These are phyloP conservation scores for Aspergillus spinulosporus DNA, from an alignment of 2,329 filamentous ascomycete species.

Conservation along the genomic window DNA sequence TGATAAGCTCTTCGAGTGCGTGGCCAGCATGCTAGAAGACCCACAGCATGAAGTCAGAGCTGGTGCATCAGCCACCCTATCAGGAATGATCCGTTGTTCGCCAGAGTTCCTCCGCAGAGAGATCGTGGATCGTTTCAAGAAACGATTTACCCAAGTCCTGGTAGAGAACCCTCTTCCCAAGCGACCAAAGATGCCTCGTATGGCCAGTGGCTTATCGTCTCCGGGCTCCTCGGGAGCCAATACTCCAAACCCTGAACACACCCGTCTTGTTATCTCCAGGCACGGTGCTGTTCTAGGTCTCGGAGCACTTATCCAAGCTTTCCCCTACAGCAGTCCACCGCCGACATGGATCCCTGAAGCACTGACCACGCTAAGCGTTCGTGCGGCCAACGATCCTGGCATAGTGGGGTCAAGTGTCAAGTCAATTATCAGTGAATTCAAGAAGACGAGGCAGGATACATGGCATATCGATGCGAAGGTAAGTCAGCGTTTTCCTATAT, in stretches of 20 bases:
- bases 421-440: slow-evolving; percentile 91
- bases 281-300: slow-evolving; percentile 92
- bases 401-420: slow-evolving; percentile 96
- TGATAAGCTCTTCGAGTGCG: slow-evolving; percentile 79
- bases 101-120: slow-evolving; percentile 74
- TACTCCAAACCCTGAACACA: slow-evolving; percentile 56
- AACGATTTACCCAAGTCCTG: slow-evolving; percentile 77
- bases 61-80: slow-evolving; percentile 86
- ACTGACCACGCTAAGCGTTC: slow-evolving; percentile 77
- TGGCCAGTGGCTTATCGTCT: slow-evolving; percentile 38
- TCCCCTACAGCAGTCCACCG: slow-evolving; percentile 91
- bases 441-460: slow-evolving; percentile 98
- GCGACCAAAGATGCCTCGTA: slow-evolving; percentile 44
- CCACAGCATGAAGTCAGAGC: slow-evolving; percentile 89
- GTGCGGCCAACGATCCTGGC: slow-evolving; percentile 83
- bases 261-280: slow-evolving; percentile 74
- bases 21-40: slow-evolving; percentile 94
- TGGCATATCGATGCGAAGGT: slow-evolving; percentile 99
- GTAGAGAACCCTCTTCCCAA: slow-evolving; percentile 84
- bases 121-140: slow-evolving; percentile 73
- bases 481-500: slow-evolving; percentile 37
- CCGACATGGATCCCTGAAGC: slow-evolving; percentile 93
- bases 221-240: slow-evolving; percentile 47
- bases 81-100: slow-evolving; percentile 97
- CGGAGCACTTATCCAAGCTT: slow-evolving; percentile 88